Percentiles rank a stretch among this genome's conserved stretches.
Conservation (phyloP, 129 eudicot species). For the Erigeron canadensis region DNA sequence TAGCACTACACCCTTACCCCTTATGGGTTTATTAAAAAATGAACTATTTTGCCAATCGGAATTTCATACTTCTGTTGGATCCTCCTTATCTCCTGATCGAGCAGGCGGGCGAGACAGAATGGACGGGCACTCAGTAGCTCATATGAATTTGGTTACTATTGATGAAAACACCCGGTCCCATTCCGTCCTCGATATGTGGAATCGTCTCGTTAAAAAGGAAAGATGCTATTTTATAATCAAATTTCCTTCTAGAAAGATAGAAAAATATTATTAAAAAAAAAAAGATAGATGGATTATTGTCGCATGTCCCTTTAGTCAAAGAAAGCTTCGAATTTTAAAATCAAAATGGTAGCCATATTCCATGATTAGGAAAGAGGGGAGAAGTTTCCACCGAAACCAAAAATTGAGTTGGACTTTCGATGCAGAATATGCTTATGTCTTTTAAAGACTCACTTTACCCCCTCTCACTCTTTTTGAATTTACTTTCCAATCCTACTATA, state of each 20-base stretch:
- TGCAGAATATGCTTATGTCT: slow-evolving; percentile 35
- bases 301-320: background rate
- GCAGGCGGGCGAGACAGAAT: no score
- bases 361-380: background rate
- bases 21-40: no score
- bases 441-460: background rate
- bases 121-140: no score
- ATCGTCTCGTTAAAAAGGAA: no score
- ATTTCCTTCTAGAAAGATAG: background rate
- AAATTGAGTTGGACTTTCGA: slow-evolving; percentile 30
- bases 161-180: no score
- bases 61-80: no score
- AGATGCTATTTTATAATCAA: no score
- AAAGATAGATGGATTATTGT: background rate
- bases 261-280: background rate
- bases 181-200: no score
- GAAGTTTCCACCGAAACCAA: slow-evolving; percentile 15
- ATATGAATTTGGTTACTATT: no score
- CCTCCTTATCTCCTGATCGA: no score
- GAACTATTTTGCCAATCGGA: no score
- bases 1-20: no score
- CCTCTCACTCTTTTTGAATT: slow-evolving; percentile 16
- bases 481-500: slow-evolving; percentile 9
- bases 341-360: background rate
- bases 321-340: slow-evolving; percentile 1